Conservation (phyloP, 2,329 filamentous ascomycete genomes). For the Tolypocladium tropicale region DNA sequence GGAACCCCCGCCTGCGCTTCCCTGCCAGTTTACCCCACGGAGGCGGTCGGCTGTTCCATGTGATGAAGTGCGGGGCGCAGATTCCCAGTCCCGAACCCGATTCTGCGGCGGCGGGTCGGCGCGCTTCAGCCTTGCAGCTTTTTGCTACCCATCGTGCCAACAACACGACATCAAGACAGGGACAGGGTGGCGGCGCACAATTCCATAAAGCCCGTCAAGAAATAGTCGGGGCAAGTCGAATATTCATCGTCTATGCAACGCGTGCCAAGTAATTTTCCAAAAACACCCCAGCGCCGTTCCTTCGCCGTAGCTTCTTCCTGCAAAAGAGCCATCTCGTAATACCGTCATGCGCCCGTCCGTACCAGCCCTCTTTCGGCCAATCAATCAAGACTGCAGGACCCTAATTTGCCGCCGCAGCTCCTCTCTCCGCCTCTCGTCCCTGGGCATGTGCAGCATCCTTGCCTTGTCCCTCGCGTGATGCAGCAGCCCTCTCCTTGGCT, state of each 20-base stretch:
- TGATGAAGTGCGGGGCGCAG: neutral
- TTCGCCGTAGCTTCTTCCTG: neutral
- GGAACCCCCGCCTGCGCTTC: neutral
- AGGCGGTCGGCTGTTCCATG: neutral
- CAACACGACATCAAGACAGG: too few species aligned
- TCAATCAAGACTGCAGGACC: slow-evolving; percentile 12
- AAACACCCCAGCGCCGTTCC: neutral
- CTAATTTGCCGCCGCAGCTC: slow-evolving; percentile 26
- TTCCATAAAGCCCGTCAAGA: too few species aligned
- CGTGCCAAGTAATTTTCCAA: neutral
- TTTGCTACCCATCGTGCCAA: too few species aligned
- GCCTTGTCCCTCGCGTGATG: slow-evolving; percentile 13
- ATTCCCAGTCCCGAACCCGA: neutral
- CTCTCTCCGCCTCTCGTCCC: slow-evolving; percentile 22
- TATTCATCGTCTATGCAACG: neutral
- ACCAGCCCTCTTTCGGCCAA: too few species aligned
- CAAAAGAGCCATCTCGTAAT: neutral
- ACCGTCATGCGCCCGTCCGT: neutral
- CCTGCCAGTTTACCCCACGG: neutral
- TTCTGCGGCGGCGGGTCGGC: neutral
- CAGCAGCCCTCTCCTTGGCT: slow-evolving; percentile 7
- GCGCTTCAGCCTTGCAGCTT: neutral
- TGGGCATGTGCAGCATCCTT: slow-evolving; percentile 9
- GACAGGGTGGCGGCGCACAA: too few species aligned
- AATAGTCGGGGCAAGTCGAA: neutral